Base-by-base conservation (phyloP, 139 green algal species). In the Zygnema cylindricum region DNA sequence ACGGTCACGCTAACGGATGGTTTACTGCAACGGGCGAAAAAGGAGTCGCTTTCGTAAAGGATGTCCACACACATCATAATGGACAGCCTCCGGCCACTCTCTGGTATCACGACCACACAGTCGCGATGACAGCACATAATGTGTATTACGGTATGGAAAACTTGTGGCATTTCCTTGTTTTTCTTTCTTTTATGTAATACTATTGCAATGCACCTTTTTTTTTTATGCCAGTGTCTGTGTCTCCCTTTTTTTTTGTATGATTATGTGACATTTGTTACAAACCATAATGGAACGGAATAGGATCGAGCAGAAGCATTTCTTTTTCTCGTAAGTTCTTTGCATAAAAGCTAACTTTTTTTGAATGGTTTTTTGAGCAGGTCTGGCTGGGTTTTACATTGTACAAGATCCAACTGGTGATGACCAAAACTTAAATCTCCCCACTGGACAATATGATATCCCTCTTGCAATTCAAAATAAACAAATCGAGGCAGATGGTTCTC, bases 71-170 rank as follows among this genome's bases (percentile, higher is more conserved):
- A 57, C 84, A 89, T 43, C 73, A 55, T n/a, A 89, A 89, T 43
- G 3, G 22, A 0, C 71, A 89, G 38, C 33, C 38, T 32, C 38
- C 73, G 23, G 75, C 63, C 38, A 49, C 49, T 39, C 73, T 89
- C 0, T 89, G 71, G 71, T 89, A 89, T 69, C 85, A 89, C 75
- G 85, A 89, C 85, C 85, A 89, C 85, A 75, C 85, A 11, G 38
- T 40, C 36, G 85, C 43, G 41, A 85, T 89, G 75, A 89, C 85
- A 21, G 49, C 75, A 55, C 85, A 77, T 73, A 89, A 89, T 77
- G 75, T 77, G 7, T 63, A 63, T 16, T 63, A 25, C 16, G 49
- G 49, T 63, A 63, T 25, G 49, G 7, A 63, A 16, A 7, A 63
- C 49, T n/a, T n/a, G n/a, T n/a, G n/a, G n/a, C n/a, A n/a, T n/a